A percentile compares a stretch with the other conserved stretches of the same genome.
Evolutionary conservation across 2,329 filamentous ascomycete species (phyloP).

Genomic region (Penicillium crustosum): DNA sequence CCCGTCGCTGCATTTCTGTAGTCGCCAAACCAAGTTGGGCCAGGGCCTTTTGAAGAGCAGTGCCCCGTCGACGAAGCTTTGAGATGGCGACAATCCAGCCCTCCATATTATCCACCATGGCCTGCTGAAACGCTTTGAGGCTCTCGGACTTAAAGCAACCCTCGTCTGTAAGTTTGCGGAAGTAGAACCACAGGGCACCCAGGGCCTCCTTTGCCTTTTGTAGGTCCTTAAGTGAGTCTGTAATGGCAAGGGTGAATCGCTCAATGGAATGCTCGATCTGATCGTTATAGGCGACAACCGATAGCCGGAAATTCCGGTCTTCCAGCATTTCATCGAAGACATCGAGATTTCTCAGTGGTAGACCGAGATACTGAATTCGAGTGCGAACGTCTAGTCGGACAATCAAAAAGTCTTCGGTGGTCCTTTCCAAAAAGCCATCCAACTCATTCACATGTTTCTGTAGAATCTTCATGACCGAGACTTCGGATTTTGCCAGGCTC

Average conservation of each 20-base stretch:
- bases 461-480: slow-evolving; percentile 83
- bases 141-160: slow-evolving; percentile 59
- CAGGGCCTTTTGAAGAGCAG: slow-evolving; percentile 67
- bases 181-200: slow-evolving; percentile 72
- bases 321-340: slow-evolving; percentile 87
- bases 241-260: slow-evolving; percentile 73
- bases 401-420: slow-evolving; percentile 78
- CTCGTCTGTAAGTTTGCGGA: slow-evolving; percentile 64
- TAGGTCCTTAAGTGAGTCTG: slow-evolving; percentile 76
- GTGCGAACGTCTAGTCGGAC: slow-evolving; percentile 77
- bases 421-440: slow-evolving; percentile 83
- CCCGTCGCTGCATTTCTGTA: slow-evolving; percentile 80
- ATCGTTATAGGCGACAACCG: slow-evolving; percentile 83
- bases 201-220: slow-evolving; percentile 74
- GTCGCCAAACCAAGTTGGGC: slow-evolving; percentile 74
- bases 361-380: slow-evolving; percentile 73
- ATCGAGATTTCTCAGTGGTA: slow-evolving; percentile 78
- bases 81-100: slow-evolving; percentile 83
- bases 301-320: slow-evolving; percentile 75
- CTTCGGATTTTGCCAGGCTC: slow-evolving; percentile 81
- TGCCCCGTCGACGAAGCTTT: slow-evolving; percentile 70
- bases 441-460: slow-evolving; percentile 92
- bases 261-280: slow-evolving; percentile 85
- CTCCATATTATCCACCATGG: slow-evolving; percentile 90
- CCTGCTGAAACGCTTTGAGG: slow-evolving; percentile 72